These are phyloP conservation scores for Plasmodium yoelii DNA, from an alignment of 169 alveolate genomes.

Conservation along the genomic window DNA sequence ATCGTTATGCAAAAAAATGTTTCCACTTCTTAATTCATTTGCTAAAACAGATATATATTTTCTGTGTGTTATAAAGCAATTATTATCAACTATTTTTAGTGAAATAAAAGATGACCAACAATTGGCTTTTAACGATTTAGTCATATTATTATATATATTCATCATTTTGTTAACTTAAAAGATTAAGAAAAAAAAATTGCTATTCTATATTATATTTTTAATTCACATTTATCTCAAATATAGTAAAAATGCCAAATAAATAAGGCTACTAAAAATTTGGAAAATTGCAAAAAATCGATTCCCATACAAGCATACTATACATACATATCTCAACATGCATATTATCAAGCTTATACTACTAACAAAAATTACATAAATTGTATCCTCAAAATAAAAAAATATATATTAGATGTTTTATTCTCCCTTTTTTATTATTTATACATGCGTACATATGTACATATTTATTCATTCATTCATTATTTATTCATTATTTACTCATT, in stretches of 20 bases:
- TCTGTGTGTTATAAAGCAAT: conserved; percentile 3
- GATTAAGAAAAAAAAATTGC: not conserved
- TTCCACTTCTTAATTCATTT: conserved; percentile 66
- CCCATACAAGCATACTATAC: not conserved
- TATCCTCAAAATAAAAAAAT: too few relatives aligned
- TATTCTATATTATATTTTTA: not conserved
- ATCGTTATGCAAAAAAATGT: conserved; percentile 56
- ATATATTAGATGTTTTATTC: too few relatives aligned
- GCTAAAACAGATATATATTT: conserved; percentile 59
- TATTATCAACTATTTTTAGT: not conserved
- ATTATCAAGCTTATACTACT: not conserved
- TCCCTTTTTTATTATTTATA: too few relatives aligned
- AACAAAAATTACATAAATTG: too few relatives aligned
- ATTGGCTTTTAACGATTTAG: not conserved
- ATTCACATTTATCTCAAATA: conserved; percentile 4
- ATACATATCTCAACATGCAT: not conserved
- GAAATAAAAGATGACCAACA: too few relatives aligned
- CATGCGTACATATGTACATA: too few relatives aligned
- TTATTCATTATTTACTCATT: too few relatives aligned
- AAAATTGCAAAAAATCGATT: too few relatives aligned
- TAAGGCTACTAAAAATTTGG: not conserved
- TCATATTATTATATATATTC: not conserved
- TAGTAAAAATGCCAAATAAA: not conserved
- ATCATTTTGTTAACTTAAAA: not conserved
- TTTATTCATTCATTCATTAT: too few relatives aligned